Conservation (phyloP, 176 grass and related monocot species). For the Ampelocalamus luodianensis region DNA sequence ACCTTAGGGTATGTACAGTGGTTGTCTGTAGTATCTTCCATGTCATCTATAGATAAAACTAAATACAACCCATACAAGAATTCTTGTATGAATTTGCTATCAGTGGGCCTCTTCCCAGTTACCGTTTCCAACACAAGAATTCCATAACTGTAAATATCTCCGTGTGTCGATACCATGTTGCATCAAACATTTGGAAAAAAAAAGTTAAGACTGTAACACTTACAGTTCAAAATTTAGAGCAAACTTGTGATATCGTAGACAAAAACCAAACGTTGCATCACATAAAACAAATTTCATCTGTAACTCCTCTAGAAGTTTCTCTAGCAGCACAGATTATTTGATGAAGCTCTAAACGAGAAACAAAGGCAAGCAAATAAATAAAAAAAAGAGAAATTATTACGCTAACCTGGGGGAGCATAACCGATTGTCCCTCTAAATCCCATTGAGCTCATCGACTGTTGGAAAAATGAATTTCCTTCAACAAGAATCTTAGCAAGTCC, state of each 20-base stretch:
- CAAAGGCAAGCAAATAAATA: neutral
- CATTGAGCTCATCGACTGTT: neutral
- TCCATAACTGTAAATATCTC: too few species aligned
- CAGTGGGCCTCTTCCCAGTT: too few species aligned
- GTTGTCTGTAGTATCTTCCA: too few species aligned
- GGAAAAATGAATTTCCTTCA: neutral
- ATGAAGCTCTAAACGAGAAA: neutral
- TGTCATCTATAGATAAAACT: too few species aligned
- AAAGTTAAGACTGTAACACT: neutral
- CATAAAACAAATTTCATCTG: neutral
- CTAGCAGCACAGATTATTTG: neutral
- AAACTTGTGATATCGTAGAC: neutral
- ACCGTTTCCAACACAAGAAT: too few species aligned
- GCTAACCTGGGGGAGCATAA: slow-evolving; percentile 28
- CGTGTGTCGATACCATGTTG: too few species aligned
- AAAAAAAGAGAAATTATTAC: neutral
- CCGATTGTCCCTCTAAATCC: slow-evolving; percentile 37
- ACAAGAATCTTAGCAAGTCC: slow-evolving; percentile 17
- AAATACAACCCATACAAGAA: too few species aligned
- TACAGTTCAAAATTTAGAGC: neutral
- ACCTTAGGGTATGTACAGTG: too few species aligned
- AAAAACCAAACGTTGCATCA: neutral
- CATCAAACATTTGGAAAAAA: too few species aligned
- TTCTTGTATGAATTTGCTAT: too few species aligned
- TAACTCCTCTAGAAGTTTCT: neutral